These are phyloP conservation scores for Cadophora malorum DNA, from an alignment of 2,329 filamentous ascomycete genomes.

Conservation along the genomic window DNA sequence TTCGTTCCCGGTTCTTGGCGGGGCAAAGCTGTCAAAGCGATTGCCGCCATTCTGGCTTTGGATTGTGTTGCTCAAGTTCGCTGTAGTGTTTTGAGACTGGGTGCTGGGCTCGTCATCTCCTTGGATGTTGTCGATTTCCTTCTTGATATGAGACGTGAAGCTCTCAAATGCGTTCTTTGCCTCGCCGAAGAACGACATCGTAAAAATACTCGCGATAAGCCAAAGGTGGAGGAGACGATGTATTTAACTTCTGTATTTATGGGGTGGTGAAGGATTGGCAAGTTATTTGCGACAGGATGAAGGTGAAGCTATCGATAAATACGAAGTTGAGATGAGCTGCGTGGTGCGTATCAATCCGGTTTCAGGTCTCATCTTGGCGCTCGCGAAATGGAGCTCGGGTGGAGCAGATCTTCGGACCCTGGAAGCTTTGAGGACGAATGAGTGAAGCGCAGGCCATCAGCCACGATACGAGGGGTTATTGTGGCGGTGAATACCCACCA, in stretches of 20 bases:
- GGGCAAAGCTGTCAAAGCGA: constrained; percentile 73
- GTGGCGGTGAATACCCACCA: too few relatives aligned
- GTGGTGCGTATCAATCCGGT: constrained; percentile 7
- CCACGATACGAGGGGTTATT: background rate
- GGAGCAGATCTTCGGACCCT: background rate
- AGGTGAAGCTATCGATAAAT: constrained; percentile 7
- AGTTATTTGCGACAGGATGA: background rate
- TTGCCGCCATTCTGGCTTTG: constrained; percentile 55
- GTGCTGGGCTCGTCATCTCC: constrained; percentile 47
- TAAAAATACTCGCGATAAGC: background rate
- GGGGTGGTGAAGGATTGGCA: too few relatives aligned
- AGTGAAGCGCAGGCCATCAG: background rate
- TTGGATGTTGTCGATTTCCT: constrained; percentile 29
- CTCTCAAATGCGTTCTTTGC: constrained; percentile 27
- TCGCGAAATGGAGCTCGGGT: constrained; percentile 1
- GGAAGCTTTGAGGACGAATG: background rate
- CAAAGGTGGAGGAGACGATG: background rate
- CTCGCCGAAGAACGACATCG: constrained; percentile 24
- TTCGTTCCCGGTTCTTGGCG: constrained; percentile 71
- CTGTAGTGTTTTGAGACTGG: constrained; percentile 54
- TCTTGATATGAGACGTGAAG: constrained; percentile 34
- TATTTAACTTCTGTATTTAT: too few relatives aligned
- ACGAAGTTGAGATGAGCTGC: background rate
- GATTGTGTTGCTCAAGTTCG: constrained; percentile 49
- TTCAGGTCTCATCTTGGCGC: constrained; percentile 14